Percentiles rank a stretch among this genome's conserved stretches.
Evolutionary conservation across 441 rosid species (phyloP).

Genomic region (Bruguiera hainesii): DNA sequence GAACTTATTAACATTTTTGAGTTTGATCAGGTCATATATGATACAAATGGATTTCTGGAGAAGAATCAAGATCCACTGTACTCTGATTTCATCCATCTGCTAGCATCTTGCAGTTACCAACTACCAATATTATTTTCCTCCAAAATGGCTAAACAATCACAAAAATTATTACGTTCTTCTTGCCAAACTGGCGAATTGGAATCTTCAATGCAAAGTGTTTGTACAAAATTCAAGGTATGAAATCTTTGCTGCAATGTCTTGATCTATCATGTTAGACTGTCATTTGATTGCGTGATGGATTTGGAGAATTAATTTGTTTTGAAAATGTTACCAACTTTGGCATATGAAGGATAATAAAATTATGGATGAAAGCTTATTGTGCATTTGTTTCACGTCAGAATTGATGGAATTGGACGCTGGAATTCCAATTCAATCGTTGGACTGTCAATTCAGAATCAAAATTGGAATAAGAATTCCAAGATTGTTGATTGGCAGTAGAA

Average conservation of each 20-base stretch:
- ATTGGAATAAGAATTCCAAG: too few relatives aligned
- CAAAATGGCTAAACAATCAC: conserved; percentile 37
- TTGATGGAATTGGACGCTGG: too few relatives aligned
- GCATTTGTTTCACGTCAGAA: too few relatives aligned
- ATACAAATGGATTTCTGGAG: conserved; percentile 90
- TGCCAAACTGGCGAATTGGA: conserved; percentile 29
- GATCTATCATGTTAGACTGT: not conserved
- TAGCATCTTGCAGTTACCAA: conserved; percentile 61
- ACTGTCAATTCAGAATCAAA: too few relatives aligned
- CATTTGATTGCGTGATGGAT: not conserved
- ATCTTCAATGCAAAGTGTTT: conserved; percentile 65
- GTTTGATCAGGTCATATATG: conserved; percentile 59
- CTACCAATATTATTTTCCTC: conserved; percentile 51
- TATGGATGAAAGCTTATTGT: not conserved
- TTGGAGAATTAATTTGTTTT: conserved; percentile 8
- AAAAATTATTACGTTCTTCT: conserved; percentile 32
- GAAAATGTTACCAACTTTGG: not conserved
- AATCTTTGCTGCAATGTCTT: conserved; percentile 6
- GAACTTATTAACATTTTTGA: conserved; percentile 21
- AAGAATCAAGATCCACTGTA: conserved; percentile 85
- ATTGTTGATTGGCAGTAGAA: too few relatives aligned
- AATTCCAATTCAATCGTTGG: too few relatives aligned
- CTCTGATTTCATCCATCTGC: conserved; percentile 54
- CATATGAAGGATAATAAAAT: conserved; percentile 1
- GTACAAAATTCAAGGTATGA: conserved; percentile 74